Evolutionary conservation across 116 monocot genomes (phyloP).

Genomic region (Dioscorea cayenensis): DNA sequence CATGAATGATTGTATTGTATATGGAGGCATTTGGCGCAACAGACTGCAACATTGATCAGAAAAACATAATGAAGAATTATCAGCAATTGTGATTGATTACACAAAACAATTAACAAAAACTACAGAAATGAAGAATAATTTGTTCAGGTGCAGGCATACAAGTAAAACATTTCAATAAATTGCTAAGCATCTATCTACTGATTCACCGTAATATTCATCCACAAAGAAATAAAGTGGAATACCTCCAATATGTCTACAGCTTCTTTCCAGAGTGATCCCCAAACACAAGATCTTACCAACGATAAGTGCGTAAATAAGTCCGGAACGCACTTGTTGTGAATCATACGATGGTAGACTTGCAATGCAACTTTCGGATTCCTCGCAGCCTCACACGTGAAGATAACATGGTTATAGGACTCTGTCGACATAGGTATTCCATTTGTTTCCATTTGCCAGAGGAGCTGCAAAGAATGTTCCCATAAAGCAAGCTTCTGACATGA

Average conservation of each 20-base stretch:
- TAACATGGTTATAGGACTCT: conserved; percentile 75
- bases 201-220: not conserved
- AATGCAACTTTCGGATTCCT: conserved; percentile 78
- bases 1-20: conserved; percentile 75
- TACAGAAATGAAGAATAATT: not conserved
- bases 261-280: conserved; percentile 90
- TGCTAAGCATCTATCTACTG: not conserved
- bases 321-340: conserved; percentile 36
- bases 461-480: conserved; percentile 77
- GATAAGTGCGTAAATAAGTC: conserved; percentile 88
- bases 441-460: conserved; percentile 88
- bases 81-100: not conserved
- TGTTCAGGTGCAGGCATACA: not conserved
- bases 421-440: conserved; percentile 50
- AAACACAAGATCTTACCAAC: conserved; percentile 70
- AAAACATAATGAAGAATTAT: not conserved
- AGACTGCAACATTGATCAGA: conserved; percentile 28
- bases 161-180: not conserved
- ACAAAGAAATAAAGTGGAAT: conserved; percentile 5
- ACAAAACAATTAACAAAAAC: not conserved
- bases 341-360: conserved; percentile 79
- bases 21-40: conserved; percentile 54
- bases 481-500: conserved; percentile 69
- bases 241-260: conserved; percentile 68
- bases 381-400: conserved; percentile 76